phyloP scores from a whole-genome alignment of 176 grass and related monocot species.

The Elymus sibiricus region DNA sequence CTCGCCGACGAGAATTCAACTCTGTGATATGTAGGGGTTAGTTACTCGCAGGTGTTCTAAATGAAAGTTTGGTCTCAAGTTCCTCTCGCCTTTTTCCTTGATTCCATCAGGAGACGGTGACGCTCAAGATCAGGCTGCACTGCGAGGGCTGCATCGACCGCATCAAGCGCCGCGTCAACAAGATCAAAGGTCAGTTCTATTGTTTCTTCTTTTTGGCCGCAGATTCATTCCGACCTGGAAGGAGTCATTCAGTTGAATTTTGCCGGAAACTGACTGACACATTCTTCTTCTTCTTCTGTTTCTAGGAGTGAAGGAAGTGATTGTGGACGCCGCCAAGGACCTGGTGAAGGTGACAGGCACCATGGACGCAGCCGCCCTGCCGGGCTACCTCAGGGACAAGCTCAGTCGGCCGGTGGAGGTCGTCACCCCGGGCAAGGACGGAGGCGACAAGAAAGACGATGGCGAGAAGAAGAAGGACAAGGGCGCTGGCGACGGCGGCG shows the following conservation, averaged over 20 bases:
- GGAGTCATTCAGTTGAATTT: neutral
- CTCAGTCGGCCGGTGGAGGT: conserved; percentile 65
- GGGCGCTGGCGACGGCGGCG: neutral
- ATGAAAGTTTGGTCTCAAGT: neutral
- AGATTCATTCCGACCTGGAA: neutral
- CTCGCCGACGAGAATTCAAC: neutral
- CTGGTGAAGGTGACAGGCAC: conserved; percentile 80
- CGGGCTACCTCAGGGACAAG: conserved; percentile 62
- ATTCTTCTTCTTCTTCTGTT: neutral
- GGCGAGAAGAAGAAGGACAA: conserved; percentile 43
- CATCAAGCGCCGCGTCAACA: conserved; percentile 59
- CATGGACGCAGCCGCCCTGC: conserved; percentile 67
- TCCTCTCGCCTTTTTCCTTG: neutral
- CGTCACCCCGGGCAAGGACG: conserved; percentile 43
- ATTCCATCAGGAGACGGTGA: conserved; percentile 57
- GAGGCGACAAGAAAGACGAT: conserved; percentile 25
- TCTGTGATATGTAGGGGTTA: neutral
- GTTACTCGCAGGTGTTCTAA: neutral
- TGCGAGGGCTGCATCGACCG: conserved; percentile 82
- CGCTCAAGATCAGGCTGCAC: conserved; percentile 94
- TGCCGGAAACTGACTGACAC: neutral
- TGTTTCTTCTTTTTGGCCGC: neutral
- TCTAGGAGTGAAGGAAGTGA: conserved; percentile 74
- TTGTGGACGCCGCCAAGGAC: conserved; percentile 60
- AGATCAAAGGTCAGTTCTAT: conserved; percentile 64